Conservation (phyloP, 2,329 filamentous ascomycete species). For the Neofusicoccum umdonicola region DNA sequence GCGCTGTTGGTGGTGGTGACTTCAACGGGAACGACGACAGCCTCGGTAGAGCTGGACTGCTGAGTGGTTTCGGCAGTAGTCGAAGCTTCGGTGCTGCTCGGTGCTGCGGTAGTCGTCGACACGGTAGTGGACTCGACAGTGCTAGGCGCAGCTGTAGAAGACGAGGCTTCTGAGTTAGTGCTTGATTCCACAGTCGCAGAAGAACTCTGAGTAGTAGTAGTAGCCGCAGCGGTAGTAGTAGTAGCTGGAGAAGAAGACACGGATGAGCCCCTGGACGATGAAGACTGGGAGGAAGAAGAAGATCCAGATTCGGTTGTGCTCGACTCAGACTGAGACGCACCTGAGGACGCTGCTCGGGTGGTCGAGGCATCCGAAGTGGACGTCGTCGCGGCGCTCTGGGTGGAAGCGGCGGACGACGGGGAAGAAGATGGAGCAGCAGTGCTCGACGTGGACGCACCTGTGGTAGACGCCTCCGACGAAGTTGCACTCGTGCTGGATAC, state of each 20-base stretch:
- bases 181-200: conserved; percentile 7
- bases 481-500: conserved; percentile 4
- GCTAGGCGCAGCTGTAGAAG: conserved; percentile 13
- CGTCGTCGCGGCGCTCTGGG: neutral
- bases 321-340: conserved; percentile 15
- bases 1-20: conserved; percentile 38
- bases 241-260: conserved; percentile 18
- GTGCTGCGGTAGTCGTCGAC: conserved; percentile 1
- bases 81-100: neutral
- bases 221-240: conserved; percentile 21
- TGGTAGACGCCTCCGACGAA: conserved; percentile 10
- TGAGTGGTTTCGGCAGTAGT: neutral
- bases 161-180: neutral
- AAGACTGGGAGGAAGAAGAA: conserved; percentile 8
- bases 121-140: conserved; percentile 7
- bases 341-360: neutral
- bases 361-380: conserved; percentile 10
- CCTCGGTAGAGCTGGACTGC: conserved; percentile 11
- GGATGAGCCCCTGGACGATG: conserved; percentile 8
- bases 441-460: conserved; percentile 17
- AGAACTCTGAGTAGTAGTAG: conserved; percentile 25
- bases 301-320: conserved; percentile 17
- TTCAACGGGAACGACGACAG: conserved; percentile 40
- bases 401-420: neutral
- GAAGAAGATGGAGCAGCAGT: conserved; percentile 11